Conservation (phyloP, 2,329 filamentous ascomycete species). For the Microdochium bolleyi region DNA sequence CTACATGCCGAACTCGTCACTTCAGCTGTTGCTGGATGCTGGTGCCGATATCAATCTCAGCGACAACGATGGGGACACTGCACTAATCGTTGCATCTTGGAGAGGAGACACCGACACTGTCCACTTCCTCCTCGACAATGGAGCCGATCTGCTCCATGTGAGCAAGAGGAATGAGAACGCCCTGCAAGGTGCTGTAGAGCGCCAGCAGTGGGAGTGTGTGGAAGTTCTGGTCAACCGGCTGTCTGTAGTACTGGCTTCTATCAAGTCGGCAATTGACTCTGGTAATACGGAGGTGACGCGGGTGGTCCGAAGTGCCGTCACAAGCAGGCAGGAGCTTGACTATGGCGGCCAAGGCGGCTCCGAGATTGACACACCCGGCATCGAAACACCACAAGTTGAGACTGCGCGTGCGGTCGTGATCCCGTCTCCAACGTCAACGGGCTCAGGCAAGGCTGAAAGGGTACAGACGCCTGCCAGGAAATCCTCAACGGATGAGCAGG, state of each 20-base stretch:
- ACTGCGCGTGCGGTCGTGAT: not conserved
- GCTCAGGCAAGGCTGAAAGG: not conserved
- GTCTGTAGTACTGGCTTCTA: slow-evolving; percentile 17
- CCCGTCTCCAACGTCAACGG: not conserved
- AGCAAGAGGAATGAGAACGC: slow-evolving; percentile 20
- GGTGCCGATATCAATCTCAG: slow-evolving; percentile 28
- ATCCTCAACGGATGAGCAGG: not conserved
- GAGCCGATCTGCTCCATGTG: slow-evolving; percentile 24
- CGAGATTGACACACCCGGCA: not conserved
- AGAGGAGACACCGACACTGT: slow-evolving; percentile 23
- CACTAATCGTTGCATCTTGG: slow-evolving; percentile 26
- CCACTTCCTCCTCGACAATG: slow-evolving; percentile 22
- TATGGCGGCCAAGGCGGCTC: slow-evolving; percentile 14
- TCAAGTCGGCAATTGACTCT: slow-evolving; percentile 19
- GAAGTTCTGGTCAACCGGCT: slow-evolving; percentile 19
- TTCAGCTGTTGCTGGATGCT: slow-evolving; percentile 22
- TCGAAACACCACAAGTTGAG: not conserved
- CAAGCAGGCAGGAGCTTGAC: slow-evolving; percentile 16
- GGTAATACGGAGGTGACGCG: slow-evolving; percentile 18
- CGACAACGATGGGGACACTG: slow-evolving; percentile 25
- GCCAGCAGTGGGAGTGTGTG: slow-evolving; percentile 16
- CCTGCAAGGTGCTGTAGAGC: slow-evolving; percentile 17
- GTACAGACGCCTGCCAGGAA: not conserved
- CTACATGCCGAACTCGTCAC: slow-evolving; percentile 20
- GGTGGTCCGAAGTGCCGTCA: slow-evolving; percentile 17